Evolutionary conservation across 1,139 yeast species (phyloP), one percentile per base, ranked within the genome.

Genomic region (Debaryomyces subglobosus): DNA sequence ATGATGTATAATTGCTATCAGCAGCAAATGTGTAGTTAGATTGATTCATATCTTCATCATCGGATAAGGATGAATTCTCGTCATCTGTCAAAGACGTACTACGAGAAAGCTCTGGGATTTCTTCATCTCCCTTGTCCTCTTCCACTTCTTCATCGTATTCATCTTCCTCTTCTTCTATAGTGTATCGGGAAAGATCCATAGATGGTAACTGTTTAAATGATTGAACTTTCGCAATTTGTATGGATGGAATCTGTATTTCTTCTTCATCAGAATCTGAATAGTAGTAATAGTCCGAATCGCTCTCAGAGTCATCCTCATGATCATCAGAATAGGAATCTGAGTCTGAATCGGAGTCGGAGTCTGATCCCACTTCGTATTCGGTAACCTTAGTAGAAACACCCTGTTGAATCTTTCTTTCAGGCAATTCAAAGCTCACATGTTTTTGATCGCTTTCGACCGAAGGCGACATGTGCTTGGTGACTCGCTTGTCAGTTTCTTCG

Each of bases 301-400:
- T 55, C 29, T 61, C 67, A 21, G 57, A 60, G 35, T 59, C 59
- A 30, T 29, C 49, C 7, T 57, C 59, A n/a, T 52, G 59, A n/a
- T 52, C 45, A 43, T 61, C 63, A 5, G 57, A 53, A 25, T 49
- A 69, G 21, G 58, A 56, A 29, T 65, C 69, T 24, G 57, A 55
- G 30, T 65, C 69, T 15, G 57, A 56, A 33, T 61, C 67, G 27
- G 57, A 60, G 37, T 62, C 69, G 5, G 65, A 58, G 45, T 66
- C 71, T 21, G 64, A 58, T 30, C 65, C 70, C n/a, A 71, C 63
- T 55, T 72, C 78, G 55, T 69, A 70, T 52, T 71, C 77, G 27
- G 66, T 59, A 5, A 70, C 61, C 12, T 62, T 63, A 13, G 74
- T 67, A 36, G 51, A 54, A 33, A 15, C 20, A 20, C 34, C 18